These are phyloP conservation scores for Ophiostoma ulmi DNA, from an alignment of 2,329 filamentous ascomycete genomes.

Conservation along the genomic window DNA sequence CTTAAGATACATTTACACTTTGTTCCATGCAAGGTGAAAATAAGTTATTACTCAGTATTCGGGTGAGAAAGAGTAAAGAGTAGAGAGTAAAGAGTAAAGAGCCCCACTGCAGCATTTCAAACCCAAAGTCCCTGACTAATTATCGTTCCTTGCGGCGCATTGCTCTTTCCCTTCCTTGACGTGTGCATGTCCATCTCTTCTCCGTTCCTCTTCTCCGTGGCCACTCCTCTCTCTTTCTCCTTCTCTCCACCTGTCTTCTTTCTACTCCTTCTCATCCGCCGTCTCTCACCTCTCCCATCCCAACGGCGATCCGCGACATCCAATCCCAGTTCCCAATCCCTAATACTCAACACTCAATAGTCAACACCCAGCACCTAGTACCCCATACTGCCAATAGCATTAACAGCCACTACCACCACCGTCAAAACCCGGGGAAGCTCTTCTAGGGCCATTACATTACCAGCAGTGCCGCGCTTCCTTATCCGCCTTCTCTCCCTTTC, in stretches of 20 bases:
- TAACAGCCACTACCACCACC: not conserved
- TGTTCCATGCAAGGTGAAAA: not conserved
- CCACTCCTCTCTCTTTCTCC: no score
- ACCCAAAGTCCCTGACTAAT: not conserved
- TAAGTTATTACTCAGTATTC: not conserved
- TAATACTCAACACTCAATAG: no score
- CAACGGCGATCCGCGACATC: conserved; percentile 2
- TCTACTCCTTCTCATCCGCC: not conserved
- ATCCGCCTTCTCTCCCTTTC: not conserved
- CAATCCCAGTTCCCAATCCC: not conserved
- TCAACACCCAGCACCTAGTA: not conserved
- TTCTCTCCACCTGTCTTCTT: not conserved
- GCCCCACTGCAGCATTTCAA: not conserved
- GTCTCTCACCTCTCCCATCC: not conserved
- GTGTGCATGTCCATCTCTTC: no score
- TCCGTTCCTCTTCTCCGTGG: no score
- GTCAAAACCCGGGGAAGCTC: conserved; percentile 4
- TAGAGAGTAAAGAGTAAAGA: not conserved
- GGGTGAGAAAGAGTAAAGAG: not conserved
- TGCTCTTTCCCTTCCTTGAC: not conserved
- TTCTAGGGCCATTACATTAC: not conserved
- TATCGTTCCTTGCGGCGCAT: not conserved
- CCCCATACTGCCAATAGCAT: not conserved
- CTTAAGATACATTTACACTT: no score
- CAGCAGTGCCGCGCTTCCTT: not conserved